Conservation (phyloP, 2,329 filamentous ascomycete genomes). For the Claviceps pazoutovae region DNA sequence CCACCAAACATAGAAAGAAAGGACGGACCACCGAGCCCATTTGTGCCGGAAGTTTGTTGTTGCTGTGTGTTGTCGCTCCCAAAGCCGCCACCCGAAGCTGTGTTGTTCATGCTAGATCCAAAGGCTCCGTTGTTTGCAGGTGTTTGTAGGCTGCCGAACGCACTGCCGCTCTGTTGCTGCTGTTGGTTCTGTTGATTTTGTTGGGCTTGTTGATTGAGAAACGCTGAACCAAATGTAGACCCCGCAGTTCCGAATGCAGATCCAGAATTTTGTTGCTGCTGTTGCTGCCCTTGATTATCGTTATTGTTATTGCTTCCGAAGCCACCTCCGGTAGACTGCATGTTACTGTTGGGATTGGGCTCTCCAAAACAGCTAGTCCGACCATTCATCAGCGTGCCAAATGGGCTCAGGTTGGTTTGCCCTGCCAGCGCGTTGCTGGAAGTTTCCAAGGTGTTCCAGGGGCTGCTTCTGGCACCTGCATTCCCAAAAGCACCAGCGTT, state of each 20-base stretch:
- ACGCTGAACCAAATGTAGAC: conserved; percentile 17
- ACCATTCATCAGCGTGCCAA: conserved; percentile 19
- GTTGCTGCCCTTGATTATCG: conserved; percentile 12
- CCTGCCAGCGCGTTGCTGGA: conserved; percentile 16
- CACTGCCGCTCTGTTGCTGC: conserved; percentile 20
- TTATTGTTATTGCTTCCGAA: conserved; percentile 11
- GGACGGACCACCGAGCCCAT: no score
- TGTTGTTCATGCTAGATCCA: conserved; percentile 17
- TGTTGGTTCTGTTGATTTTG: conserved; percentile 15
- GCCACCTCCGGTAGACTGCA: conserved; percentile 13
- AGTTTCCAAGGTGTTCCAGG: conserved; percentile 29
- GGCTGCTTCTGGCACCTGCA: conserved; percentile 21
- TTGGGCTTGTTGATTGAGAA: conserved; percentile 20
- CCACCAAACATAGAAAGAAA: conserved; percentile 20
- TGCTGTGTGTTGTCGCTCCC: conserved; percentile 29
- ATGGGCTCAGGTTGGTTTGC: conserved; percentile 14
- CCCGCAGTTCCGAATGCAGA: conserved; percentile 9
- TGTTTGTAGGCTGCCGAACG: conserved; percentile 33
- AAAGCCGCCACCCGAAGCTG: conserved; percentile 27
- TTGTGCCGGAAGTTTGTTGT: conserved; percentile 16
- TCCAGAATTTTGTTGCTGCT: conserved; percentile 15
- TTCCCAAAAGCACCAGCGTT: conserved; percentile 28
- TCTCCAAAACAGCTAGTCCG: conserved; percentile 28
- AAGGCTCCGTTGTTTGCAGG: conserved; percentile 19
- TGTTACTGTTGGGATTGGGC: conserved; percentile 10